These are phyloP conservation scores for Yamadazyma buinensis DNA, from an alignment of 1,139 yeast genomes.

Conservation along the genomic window DNA sequence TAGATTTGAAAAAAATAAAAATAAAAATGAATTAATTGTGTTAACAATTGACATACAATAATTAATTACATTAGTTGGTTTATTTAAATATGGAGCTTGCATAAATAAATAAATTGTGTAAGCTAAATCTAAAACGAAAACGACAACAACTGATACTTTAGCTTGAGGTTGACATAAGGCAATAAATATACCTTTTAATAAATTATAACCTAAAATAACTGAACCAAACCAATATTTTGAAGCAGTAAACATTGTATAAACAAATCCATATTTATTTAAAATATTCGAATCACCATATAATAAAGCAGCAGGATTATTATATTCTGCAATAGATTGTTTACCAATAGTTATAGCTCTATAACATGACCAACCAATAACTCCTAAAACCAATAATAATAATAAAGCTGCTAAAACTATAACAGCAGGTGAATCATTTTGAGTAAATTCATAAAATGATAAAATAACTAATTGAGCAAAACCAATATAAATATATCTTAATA, in stretches of 20 bases:
- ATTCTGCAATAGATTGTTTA: conserved; percentile 45
- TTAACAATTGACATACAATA: conserved; percentile 62
- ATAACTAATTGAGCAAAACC: conserved; percentile 72
- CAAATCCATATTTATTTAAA: conserved; percentile 68
- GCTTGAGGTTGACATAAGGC: conserved; percentile 70
- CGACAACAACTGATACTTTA: conserved; percentile 61
- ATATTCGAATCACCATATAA: conserved; percentile 66
- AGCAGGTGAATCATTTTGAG: conserved; percentile 68
- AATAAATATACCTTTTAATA: conserved; percentile 60
- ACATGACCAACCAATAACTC: conserved; percentile 56
- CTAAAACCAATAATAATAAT: conserved; percentile 52
- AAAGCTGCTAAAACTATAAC: conserved; percentile 67
- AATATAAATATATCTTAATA: conserved; percentile 66
- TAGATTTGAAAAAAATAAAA: conserved; percentile 68
- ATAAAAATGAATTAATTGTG: conserved; percentile 67
- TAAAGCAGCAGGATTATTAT: conserved; percentile 72
- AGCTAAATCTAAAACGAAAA: conserved; percentile 62
- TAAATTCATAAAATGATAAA: conserved; percentile 73
- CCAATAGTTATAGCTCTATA: conserved; percentile 60
- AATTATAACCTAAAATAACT: conserved; percentile 50
- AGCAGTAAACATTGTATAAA: conserved; percentile 81
- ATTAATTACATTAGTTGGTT: conserved; percentile 65
- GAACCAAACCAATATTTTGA: conserved; percentile 72
- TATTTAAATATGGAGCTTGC: conserved; percentile 65
- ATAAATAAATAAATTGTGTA: conserved; percentile 56